These are phyloP conservation scores for Antitrichia curtipendula DNA, from an alignment of 225 moss, liverwort and hornwort species.

Conservation along the genomic window DNA sequence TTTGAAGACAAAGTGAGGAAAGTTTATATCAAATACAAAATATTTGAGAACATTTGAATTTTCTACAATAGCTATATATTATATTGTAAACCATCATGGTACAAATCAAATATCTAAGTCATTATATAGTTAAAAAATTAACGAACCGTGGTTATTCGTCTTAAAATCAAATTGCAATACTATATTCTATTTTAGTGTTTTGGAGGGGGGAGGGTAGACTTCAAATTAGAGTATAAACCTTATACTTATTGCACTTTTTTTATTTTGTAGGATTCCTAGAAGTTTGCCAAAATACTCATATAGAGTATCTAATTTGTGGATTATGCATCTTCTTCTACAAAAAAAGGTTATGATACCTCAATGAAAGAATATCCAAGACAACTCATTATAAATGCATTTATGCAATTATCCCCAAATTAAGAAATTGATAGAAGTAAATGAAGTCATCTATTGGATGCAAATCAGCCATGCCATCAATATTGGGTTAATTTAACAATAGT, in stretches of 20 bases:
- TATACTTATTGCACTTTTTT: neutral
- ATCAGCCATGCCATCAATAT: neutral
- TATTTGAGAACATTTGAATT: neutral
- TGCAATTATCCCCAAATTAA: fast-evolving
- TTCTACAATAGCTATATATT: neutral
- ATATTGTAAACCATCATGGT: fast-evolving
- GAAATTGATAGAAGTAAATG: neutral
- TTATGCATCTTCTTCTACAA: neutral
- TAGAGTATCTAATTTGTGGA: neutral
- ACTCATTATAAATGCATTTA: neutral
- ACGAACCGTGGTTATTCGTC: too few relatives aligned
- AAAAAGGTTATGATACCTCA: neutral
- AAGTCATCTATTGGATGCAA: neutral
- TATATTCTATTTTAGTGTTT: too few relatives aligned
- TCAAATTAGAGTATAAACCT: neutral
- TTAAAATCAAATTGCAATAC: neutral
- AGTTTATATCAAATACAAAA: neutral
- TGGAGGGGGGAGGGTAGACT: too few relatives aligned
- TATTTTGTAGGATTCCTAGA: neutral
- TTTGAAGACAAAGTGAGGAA: neutral
- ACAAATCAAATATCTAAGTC: neutral
- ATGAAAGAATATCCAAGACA: neutral
- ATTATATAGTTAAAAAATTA: neutral
- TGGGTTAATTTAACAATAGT: neutral
- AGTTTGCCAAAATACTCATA: neutral